Percentiles rank a stretch among this genome's conserved stretches.
phyloP scores from a whole-genome alignment of 176 grass and related monocot species.

The Carex parvula region DNA sequence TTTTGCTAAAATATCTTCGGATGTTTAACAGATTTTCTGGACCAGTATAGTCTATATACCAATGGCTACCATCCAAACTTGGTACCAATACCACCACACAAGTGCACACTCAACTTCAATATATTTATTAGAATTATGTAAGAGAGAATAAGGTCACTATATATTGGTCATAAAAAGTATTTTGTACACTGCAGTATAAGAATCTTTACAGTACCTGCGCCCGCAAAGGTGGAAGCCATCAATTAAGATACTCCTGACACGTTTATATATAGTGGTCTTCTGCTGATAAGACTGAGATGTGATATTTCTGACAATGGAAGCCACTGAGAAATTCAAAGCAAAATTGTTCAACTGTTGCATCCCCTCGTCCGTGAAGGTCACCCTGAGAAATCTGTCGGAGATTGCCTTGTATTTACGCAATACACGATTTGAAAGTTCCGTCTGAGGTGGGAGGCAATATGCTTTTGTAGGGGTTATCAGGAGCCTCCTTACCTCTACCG shows the following conservation, averaged over 20 bases:
- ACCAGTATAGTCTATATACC: neutral
- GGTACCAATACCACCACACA: neutral
- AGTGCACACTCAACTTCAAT: neutral
- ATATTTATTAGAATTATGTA: neutral
- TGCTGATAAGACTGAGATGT: constrained; percentile 51
- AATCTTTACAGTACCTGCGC: constrained; percentile 27
- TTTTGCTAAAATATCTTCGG: neutral
- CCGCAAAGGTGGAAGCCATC: constrained; percentile 74
- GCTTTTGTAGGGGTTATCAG: constrained; percentile 74
- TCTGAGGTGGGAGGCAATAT: constrained; percentile 68
- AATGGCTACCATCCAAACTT: neutral
- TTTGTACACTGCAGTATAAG: neutral
- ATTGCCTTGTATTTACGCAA: constrained; percentile 55
- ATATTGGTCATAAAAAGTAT: neutral
- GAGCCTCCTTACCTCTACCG: constrained; percentile 44
- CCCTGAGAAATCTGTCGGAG: constrained; percentile 74
- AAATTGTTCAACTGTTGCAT: constrained; percentile 58
- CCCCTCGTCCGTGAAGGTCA: constrained; percentile 85
- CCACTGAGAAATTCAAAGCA: constrained; percentile 54
- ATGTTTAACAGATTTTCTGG: neutral
- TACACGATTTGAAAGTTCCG: constrained; percentile 72
- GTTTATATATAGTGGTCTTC: constrained; percentile 67
- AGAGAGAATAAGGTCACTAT: neutral
- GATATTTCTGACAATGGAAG: constrained; percentile 60
- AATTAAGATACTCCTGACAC: constrained; percentile 45